Evolutionary conservation across 140 eudicot species (phyloP).

Genomic region (Ambrosia hybrid): DNA sequence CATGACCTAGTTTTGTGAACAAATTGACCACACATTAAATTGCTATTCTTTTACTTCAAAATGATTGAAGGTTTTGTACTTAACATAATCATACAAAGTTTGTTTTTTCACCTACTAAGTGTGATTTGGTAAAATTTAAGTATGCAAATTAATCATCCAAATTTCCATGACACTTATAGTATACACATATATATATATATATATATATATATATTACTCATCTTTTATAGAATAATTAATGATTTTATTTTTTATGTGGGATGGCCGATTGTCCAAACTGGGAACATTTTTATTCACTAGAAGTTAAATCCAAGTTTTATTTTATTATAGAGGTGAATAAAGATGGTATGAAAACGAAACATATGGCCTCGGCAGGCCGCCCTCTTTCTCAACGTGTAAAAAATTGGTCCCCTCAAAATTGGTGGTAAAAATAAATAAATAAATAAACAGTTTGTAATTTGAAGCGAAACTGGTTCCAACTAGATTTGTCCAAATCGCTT

Average conservation of each 20-base stretch:
- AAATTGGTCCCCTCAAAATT: not conserved
- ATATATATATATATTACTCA: not conserved
- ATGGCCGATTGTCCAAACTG: slow-evolving; percentile 16
- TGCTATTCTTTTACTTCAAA: no score
- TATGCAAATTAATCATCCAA: not conserved
- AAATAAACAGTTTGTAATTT: no score
- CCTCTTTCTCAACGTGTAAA: slow-evolving; percentile 31
- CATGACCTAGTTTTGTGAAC: no score
- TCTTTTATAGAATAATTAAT: not conserved
- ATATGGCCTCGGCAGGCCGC: slow-evolving; percentile 38
- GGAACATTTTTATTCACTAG: slow-evolving; percentile 21
- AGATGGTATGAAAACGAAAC: slow-evolving; percentile 18
- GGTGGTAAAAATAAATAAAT: no score
- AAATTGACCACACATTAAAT: no score
- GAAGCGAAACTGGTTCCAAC: no score
- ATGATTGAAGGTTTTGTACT: not conserved
- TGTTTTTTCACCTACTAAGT: not conserved
- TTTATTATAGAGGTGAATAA: slow-evolving; percentile 13
- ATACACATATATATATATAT: not conserved
- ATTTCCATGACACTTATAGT: not conserved
- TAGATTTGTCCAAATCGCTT: no score
- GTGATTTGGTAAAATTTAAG: not conserved
- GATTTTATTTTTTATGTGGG: not conserved
- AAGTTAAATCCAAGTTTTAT: slow-evolving; percentile 17
- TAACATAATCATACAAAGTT: not conserved